Evolutionary conservation across 169 alveolate species (phyloP).

Genomic region (Blepharisma undulans): DNA sequence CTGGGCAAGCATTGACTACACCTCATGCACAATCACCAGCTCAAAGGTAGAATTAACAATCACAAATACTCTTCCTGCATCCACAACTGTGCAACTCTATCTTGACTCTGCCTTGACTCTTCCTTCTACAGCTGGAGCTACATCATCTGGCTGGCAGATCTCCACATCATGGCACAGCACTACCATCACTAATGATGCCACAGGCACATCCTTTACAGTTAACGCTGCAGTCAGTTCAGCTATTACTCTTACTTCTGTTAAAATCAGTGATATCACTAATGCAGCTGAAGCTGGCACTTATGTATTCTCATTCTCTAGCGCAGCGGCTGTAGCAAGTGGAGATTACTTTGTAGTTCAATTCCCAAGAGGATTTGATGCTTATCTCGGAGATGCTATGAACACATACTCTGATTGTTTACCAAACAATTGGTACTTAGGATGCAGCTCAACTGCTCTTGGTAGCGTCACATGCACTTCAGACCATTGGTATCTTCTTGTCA

Average conservation of each 20-base stretch:
- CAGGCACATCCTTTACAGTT: background rate
- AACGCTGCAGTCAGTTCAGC: background rate
- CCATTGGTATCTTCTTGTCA: slow-evolving; percentile 12
- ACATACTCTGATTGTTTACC: background rate
- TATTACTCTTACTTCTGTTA: background rate
- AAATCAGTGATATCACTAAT: background rate
- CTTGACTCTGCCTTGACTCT: background rate
- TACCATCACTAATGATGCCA: background rate
- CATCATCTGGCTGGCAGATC: background rate
- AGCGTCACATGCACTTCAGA: background rate
- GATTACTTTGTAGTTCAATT: slow-evolving; percentile 24
- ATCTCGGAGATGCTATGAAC: background rate
- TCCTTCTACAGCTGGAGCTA: background rate
- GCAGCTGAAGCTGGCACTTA: slow-evolving; percentile 29
- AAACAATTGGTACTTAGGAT: background rate
- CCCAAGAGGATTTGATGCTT: slow-evolving; percentile 14
- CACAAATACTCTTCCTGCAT: background rate
- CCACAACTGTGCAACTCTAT: background rate
- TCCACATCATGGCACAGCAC: background rate
- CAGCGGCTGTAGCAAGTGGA: background rate
- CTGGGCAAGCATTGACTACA: background rate
- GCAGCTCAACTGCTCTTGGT: background rate
- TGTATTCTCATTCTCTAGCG: background rate
- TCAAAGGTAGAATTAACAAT: background rate
- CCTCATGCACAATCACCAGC: background rate